Evolutionary conservation across 148 eudicot genomes (phyloP), one percentile per base, ranked within the genome.

Genomic region (Chenopodium formosanum): DNA sequence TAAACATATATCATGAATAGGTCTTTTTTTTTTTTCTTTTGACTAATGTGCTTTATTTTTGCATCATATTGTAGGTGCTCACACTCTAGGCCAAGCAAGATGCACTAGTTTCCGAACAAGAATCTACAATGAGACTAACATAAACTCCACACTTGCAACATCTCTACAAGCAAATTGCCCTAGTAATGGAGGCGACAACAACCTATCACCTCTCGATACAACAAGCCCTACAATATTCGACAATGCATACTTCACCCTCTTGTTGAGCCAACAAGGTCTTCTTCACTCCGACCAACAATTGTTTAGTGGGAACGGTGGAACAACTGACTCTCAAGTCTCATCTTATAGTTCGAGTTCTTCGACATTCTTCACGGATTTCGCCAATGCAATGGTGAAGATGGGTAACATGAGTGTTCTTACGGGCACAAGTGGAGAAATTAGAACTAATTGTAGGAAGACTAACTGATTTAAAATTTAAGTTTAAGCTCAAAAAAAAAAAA

Each of bases 281-380:
- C 89, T 93, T 19, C 94, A 91, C 68, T 91, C 97, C 0, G 97
- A 93, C 56, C 97, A 93, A 72, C 67, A 89, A 68, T 85, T 93
- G 47, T 93, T 72, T 68, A 83, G 53, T 20, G 78, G 79, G 4
- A 84, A 65, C 1, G 86, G 84, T 46, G 97, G 91, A 12, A 86
- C 93, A 10, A 89, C 92, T 0, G 89, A 93, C 76, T 74, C 89
- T 25, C 84, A 73, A 53, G 94, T 93, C 16, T 75, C 82, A 6
- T 53, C 80, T 0, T 93, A 93, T 63, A 81, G 82, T 29, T 62
- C 88, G 2, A 90, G 82, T 70, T 81, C 87, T 0, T 63, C 87
- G 1, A 32, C 91, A 0, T 93, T 93, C 75, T 86, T 82, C 75
- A 79, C 82, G 1, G 97, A 91, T 74, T 93, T 93, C 60, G 87